These are phyloP conservation scores for Chrysoporthe austroafricana DNA, from an alignment of 2,329 filamentous ascomycete genomes.

Conservation along the genomic window DNA sequence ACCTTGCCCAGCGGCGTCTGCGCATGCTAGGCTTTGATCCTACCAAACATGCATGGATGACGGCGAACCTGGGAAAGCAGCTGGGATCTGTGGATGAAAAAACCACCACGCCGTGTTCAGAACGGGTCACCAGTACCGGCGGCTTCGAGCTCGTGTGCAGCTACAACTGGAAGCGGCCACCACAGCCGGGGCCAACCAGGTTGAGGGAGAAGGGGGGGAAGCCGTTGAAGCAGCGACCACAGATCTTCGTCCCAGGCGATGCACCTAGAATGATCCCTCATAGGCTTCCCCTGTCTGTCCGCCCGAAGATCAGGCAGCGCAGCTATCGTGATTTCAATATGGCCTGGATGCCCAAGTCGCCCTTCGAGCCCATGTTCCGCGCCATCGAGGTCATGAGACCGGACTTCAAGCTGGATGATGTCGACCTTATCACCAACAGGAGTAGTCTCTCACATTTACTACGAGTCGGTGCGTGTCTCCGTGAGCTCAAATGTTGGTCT, in stretches of 20 bases:
- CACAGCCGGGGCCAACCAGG: not conserved
- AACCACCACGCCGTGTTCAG: constrained; percentile 13
- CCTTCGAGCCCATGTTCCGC: constrained; percentile 38
- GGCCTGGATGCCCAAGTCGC: constrained; percentile 28
- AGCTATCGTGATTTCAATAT: constrained; percentile 20
- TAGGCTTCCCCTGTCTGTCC: constrained; percentile 2
- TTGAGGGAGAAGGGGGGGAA: not conserved
- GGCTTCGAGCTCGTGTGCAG: constrained; percentile 25
- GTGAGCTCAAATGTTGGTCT: not conserved
- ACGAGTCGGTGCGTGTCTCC: constrained; percentile 28
- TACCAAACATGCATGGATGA: constrained; percentile 17
- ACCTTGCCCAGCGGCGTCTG: constrained; percentile 19
- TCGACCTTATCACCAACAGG: constrained; percentile 38
- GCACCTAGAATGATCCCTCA: constrained; percentile 15
- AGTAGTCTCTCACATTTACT: constrained; percentile 34
- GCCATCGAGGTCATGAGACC: constrained; percentile 34
- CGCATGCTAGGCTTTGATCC: constrained; percentile 16
- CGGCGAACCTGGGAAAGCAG: constrained; percentile 15
- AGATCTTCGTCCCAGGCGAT: constrained; percentile 26
- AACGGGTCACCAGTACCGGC: constrained; percentile 16
- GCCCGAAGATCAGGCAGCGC: not conserved
- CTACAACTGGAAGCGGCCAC: constrained; percentile 23
- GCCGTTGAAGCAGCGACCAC: not conserved
- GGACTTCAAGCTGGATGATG: constrained; percentile 32
- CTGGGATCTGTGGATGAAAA: constrained; percentile 4